Base-by-base conservation (phyloP, 2,329 filamentous ascomycete genomes). In the Talaromyces pinophilus region DNA sequence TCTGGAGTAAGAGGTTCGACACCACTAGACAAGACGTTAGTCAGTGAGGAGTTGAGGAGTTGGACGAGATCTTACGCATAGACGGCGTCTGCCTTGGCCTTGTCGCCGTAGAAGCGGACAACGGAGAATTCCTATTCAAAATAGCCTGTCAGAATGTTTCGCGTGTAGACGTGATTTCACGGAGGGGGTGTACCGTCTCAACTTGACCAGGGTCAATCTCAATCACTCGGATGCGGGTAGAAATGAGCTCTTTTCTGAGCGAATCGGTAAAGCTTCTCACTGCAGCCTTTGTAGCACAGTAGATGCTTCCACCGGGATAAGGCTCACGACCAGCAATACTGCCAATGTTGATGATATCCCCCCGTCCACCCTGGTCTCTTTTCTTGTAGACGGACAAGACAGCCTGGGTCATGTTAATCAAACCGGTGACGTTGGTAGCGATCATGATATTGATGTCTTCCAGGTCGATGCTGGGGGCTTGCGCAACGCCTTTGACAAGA, bases 381-480 rank as follows among this genome's bases (percentile, higher is more conserved):
- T 86, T 83, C 79, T 92, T 90, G 84, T 93, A 96, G 76, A 93
- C 88, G 62, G 91, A 88, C 19, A 98, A 81, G 67, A 97, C 84
- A 55, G 92, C 92, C 83, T 99, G 95, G 0, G 95, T 98, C 90
- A 98, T 92, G 83, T 94, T 92, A 82, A 99, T 95, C 40, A 99
- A 84, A 33, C 95, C 95, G 1, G 91, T 95, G 62, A 98, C 93
- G 77, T 99, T 99, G 67, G 95, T 98, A 57, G 86, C 82, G 76
- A 97, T 92, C 93, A 98, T 97, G 77, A 89, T 75, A 72, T 90
- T 85, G 72, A 97, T 90, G 80, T 99, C 94, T 67, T 89, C 88
- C 73, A 91, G 85, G 17, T 84, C 85, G 76, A 99, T 97, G 48
- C 92, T 86, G 19, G 93, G 93, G 0, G 93, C 92, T 76, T 90